Conservation (phyloP, 2,329 filamentous ascomycete genomes). For the Dryadomyces quercus-mongolicae region DNA sequence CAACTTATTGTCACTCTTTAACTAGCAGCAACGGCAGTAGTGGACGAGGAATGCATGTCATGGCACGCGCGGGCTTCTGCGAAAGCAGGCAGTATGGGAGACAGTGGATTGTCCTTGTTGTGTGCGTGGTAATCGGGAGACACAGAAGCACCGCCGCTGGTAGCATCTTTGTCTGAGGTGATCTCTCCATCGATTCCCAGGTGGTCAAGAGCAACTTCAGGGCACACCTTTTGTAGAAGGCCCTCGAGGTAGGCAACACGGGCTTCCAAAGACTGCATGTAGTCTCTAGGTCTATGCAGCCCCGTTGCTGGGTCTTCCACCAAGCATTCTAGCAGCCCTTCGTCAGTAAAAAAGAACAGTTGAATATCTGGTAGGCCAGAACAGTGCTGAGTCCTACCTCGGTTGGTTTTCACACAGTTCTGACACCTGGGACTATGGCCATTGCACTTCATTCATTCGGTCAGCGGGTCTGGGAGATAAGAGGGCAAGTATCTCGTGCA, state of each 20-base stretch:
- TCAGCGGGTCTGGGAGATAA: no score
- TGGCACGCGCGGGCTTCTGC: no score
- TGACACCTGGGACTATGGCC: neutral
- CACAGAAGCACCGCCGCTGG: neutral
- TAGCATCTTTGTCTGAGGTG: neutral
- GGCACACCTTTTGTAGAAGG: slow-evolving; percentile 16
- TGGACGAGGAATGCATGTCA: no score
- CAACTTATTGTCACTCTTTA: no score
- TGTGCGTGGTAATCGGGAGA: no score
- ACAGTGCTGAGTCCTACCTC: neutral
- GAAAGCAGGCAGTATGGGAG: no score
- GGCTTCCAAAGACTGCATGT: slow-evolving; percentile 19
- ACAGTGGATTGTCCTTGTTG: no score
- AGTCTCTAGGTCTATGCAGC: slow-evolving; percentile 19
- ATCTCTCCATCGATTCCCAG: slow-evolving; percentile 4
- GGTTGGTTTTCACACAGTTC: neutral
- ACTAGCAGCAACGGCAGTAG: no score
- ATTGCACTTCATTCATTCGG: neutral
- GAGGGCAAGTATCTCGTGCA: neutral
- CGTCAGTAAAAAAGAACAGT: no score
- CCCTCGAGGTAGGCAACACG: slow-evolving; percentile 19
- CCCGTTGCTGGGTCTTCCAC: slow-evolving; percentile 24
- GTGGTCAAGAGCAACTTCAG: slow-evolving; percentile 18
- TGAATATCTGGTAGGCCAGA: no score
- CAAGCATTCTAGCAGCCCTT: slow-evolving; percentile 2